A percentile compares a stretch with the other conserved stretches of the same genome.
These are phyloP conservation scores for Botryosphaeria dothidea DNA, from an alignment of 2,329 filamentous ascomycete genomes.

Conservation along the genomic window DNA sequence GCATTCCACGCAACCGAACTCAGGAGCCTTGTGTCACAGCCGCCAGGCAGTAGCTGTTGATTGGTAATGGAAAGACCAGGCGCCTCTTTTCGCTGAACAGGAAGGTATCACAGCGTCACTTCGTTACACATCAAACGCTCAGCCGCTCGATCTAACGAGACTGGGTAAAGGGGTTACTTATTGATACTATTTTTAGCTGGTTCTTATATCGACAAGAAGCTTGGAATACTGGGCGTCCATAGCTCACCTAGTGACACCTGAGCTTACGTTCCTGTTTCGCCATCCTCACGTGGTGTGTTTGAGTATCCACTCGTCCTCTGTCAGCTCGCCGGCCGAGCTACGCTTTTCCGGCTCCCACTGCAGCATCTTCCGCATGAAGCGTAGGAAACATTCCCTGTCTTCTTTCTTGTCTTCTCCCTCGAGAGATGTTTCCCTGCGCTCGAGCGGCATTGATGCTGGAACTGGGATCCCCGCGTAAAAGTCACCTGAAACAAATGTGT, in stretches of 20 bases:
- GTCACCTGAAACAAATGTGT: not conserved
- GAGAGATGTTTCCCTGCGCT: slow-evolving; percentile 25
- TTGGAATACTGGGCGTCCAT: too few relatives aligned
- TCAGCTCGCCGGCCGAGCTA: slow-evolving; percentile 26
- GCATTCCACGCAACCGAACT: too few relatives aligned
- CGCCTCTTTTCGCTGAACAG: too few relatives aligned
- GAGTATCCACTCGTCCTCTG: slow-evolving; percentile 27
- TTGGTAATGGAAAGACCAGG: too few relatives aligned
- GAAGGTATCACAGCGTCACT: too few relatives aligned
- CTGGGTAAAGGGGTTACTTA: too few relatives aligned
- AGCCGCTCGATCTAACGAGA: too few relatives aligned
- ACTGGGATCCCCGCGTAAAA: slow-evolving; percentile 20
- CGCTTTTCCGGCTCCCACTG: slow-evolving; percentile 38
- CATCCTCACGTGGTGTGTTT: slow-evolving; percentile 1
- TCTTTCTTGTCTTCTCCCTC: slow-evolving; percentile 27
- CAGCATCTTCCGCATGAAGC: slow-evolving; percentile 37
- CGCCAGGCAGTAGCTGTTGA: too few relatives aligned
- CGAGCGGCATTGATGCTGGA: slow-evolving; percentile 19
- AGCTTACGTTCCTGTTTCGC: not conserved
- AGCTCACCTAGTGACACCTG: not conserved
- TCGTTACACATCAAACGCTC: too few relatives aligned
- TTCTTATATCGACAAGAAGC: too few relatives aligned
- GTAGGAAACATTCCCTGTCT: slow-evolving; percentile 31
- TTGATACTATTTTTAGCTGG: too few relatives aligned
- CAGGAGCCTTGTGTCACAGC: too few relatives aligned